Evolutionary conservation across 305 asterid species (phyloP), one percentile per base, ranked within the genome.

Genomic region (Fraxinus ornus): DNA sequence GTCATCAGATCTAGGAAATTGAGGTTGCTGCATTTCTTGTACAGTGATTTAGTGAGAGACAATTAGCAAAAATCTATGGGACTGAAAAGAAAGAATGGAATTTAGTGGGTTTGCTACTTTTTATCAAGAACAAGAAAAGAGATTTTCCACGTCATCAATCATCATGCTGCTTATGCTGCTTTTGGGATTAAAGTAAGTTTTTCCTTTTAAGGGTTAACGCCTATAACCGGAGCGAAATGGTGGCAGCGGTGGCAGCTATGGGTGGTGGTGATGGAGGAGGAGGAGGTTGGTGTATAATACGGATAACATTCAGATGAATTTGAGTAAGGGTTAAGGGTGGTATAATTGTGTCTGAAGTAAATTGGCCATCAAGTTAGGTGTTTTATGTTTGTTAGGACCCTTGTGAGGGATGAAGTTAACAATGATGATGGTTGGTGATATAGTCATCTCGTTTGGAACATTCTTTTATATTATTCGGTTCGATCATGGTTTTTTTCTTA

Each of bases 1-100:
- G 33, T 80, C 68, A 62, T 83, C 84, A 80, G 98, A 93, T 94
- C 97, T 89, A 86, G 55, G 83, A 76, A 77, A 73, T 80, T 87
- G 90, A 60, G 95, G 89, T 74, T 87, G 89, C 35, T 76, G 84
- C 98, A 94, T 94, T 85, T 86, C 86, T 79, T 13, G 66, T 33
- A 68, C 41, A 62, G 62, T 26, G 79, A 22, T 80, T 80, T 41
- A 76, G 77, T 75, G 83, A 77, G 60, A 72, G 64, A 78, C 75
- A 75, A 55, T 76, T 7, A 68, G 33, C 9, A 26, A 77, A 37
- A 35, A 37, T 17, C 7, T 41, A 33, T 28, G 41, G 39, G 72
- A 5, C 39, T 28, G 57, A 28, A 79, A 41, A 76, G 64, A 22
- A 47, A 73, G 84, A 39, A 15, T 62, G 78, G 64, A 36, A 81